Percentiles rank a stretch among this genome's conserved stretches.
These are phyloP conservation scores for Triticum turgidum DNA, from an alignment of 176 grass and related monocot species.

Conservation along the genomic window DNA sequence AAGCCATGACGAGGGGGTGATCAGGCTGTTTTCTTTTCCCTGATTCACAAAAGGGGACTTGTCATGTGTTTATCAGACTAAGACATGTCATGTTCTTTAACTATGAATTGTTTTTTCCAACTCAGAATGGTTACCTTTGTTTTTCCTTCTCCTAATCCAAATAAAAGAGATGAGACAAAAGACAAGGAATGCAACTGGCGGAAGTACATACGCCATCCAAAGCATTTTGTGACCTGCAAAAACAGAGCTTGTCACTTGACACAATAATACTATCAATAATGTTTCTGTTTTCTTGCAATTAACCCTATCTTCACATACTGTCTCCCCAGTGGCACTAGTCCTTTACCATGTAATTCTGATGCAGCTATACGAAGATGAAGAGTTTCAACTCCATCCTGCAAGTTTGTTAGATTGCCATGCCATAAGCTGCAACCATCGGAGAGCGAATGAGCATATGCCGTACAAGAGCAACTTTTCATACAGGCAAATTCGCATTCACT, in stretches of 20 bases:
- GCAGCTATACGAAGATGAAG: constrained; percentile 48
- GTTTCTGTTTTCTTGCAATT: not conserved
- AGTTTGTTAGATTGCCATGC: constrained; percentile 30
- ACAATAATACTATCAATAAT: not conserved
- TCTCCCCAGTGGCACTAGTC: not conserved
- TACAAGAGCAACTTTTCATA: constrained; percentile 34
- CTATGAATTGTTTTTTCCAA: not conserved
- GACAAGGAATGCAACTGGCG: constrained; percentile 19
- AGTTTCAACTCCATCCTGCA: not conserved
- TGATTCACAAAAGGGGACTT: constrained; percentile 14
- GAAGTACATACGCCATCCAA: constrained; percentile 17
- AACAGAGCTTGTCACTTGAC: constrained; percentile 4
- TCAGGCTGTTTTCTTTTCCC: constrained; percentile 18
- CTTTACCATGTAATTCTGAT: constrained; percentile 1
- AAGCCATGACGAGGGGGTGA: not conserved
- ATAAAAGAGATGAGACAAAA: constrained; percentile 25
- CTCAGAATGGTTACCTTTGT: constrained; percentile 8
- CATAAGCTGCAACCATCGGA: constrained; percentile 25
- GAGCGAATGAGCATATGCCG: constrained; percentile 32
- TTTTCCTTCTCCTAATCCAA: constrained; percentile 30
- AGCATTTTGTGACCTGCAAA: constrained; percentile 30
- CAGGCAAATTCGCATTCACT: constrained; percentile 26
- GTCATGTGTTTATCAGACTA: not conserved
- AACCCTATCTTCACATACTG: not conserved
- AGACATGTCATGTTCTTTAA: not conserved